phyloP scores from a whole-genome alignment of 2,329 filamentous ascomycete genomes.

The Parastagonospora nodorum region DNA sequence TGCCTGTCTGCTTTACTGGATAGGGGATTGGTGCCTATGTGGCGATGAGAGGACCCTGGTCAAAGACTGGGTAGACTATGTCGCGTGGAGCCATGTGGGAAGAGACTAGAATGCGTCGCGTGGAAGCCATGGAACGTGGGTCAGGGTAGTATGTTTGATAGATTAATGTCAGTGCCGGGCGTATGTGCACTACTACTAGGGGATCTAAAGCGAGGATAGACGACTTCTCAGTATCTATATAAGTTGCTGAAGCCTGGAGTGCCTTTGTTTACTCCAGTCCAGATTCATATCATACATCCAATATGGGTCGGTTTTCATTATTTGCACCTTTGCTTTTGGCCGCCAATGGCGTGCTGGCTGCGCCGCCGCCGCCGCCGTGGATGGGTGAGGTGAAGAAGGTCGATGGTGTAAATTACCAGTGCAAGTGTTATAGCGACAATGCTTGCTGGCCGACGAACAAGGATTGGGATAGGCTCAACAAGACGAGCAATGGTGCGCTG shows the following conservation, averaged over 20 bases:
- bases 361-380: conserved; percentile 19
- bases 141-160: conserved; percentile 6
- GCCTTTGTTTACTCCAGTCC: neutral
- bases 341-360: conserved; percentile 17
- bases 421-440: conserved; percentile 45
- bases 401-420: conserved; percentile 32
- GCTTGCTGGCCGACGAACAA: conserved; percentile 36
- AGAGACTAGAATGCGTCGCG: conserved; percentile 2
- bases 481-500: conserved; percentile 34
- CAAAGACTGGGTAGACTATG: no score
- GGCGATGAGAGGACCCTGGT: no score
- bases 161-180: conserved; percentile 1
- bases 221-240: no score
- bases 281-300: conserved; percentile 12
- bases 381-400: conserved; percentile 36
- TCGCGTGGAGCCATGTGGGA: no score
- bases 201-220: no score
- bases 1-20: no score
- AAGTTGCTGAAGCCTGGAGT: neutral
- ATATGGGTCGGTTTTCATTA: conserved; percentile 29
- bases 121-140: conserved; percentile 1
- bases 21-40: no score
- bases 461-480: conserved; percentile 37
- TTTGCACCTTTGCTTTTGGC: conserved; percentile 27
- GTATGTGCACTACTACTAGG: no score